phyloP scores from a whole-genome alignment of 208 protist genomes.

The Dictyostelium gargantuum region DNA sequence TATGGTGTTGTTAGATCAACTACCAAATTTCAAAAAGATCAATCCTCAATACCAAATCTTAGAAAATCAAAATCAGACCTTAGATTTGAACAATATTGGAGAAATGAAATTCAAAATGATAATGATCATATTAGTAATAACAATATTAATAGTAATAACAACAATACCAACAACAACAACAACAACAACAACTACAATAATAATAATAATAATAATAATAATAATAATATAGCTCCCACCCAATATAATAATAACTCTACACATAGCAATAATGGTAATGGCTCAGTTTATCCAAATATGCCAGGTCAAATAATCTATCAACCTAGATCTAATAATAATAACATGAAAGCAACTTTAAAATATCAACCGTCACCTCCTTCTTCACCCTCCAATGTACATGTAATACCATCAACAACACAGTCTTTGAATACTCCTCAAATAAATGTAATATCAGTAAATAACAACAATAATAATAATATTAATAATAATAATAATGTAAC shows the following conservation, averaged over 20 bases:
- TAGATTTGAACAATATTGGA: background rate
- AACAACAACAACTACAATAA: background rate
- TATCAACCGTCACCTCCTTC: background rate
- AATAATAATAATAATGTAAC: too few species aligned
- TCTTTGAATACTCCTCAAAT: background rate
- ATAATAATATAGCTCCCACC: background rate
- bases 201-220: background rate
- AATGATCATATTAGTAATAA: background rate
- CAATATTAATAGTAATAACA: background rate
- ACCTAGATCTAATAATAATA: background rate
- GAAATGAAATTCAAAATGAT: background rate
- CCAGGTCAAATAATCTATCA: background rate
- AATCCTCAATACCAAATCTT: too few species aligned
- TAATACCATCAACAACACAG: background rate
- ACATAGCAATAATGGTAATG: background rate
- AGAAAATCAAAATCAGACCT: constrained; percentile 51
- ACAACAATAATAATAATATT: too few species aligned
- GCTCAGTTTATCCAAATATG: background rate
- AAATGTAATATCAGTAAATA: too few species aligned
- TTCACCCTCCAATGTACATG: background rate
- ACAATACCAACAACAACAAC: background rate
- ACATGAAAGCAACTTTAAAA: background rate
- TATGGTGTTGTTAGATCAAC: too few species aligned
- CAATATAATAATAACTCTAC: background rate
- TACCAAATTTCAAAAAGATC: background rate